Percentiles rank a stretch among this genome's conserved stretches.
Evolutionary conservation across 2,329 filamentous ascomycete genomes (phyloP).

Genomic region (Ceratocystis diversiconidia): DNA sequence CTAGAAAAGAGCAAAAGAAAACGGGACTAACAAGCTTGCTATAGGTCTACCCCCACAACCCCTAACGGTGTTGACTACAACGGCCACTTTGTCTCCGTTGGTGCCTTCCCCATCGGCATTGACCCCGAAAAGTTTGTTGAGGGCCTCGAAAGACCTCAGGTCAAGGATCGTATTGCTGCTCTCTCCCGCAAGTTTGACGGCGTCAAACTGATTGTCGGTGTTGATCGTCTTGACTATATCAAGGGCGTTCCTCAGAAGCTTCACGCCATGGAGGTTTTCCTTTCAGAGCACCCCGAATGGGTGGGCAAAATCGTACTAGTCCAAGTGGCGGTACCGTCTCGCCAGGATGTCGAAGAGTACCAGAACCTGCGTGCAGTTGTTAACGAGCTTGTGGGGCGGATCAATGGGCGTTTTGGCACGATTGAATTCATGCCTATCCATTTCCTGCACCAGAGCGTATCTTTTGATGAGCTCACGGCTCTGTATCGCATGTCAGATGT

Average conservation of each 20-base stretch:
- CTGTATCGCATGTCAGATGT: conserved; percentile 86
- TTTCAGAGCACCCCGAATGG: conserved; percentile 95
- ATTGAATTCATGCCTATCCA: conserved; percentile 99
- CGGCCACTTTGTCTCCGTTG: conserved; percentile 76
- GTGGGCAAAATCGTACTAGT: conserved; percentile 94
- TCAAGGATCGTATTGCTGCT: conserved; percentile 73
- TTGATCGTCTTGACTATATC: conserved; percentile 95
- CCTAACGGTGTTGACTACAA: conserved; percentile 89
- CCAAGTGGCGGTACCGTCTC: conserved; percentile 86
- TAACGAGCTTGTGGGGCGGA: conserved; percentile 90
- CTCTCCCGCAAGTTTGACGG: conserved; percentile 86
- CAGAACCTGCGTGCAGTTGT: conserved; percentile 90
- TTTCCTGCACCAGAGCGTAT: conserved; percentile 92
- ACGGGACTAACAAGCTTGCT: neutral
- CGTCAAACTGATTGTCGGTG: conserved; percentile 90
- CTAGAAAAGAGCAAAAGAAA: neutral
- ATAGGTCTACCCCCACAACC: conserved; percentile 55
- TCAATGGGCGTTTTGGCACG: conserved; percentile 93
- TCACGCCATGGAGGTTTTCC: conserved; percentile 88
- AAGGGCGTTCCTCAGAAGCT: conserved; percentile 97
- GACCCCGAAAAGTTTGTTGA: conserved; percentile 94
- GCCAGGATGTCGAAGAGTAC: conserved; percentile 95
- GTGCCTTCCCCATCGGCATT: conserved; percentile 94
- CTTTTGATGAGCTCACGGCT: conserved; percentile 86
- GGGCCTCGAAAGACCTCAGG: conserved; percentile 68